Base-by-base conservation (phyloP, 2,329 filamentous ascomycete species). In the Colletotrichum shisoi region DNA sequence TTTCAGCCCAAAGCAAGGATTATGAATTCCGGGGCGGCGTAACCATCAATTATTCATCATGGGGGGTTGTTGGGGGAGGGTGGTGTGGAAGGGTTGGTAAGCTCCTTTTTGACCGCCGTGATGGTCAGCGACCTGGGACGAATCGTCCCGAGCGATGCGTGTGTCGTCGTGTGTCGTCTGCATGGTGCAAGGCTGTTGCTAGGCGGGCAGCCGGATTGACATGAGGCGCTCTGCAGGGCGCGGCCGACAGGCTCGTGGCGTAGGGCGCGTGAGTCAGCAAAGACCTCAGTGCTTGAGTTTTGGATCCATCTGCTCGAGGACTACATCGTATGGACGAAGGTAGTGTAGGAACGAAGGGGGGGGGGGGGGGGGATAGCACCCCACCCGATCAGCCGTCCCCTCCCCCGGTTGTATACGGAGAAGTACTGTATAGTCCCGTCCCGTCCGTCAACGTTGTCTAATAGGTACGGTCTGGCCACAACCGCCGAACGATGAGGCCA, bases 171-270 rank as follows among this genome's bases (percentile, higher is more conserved):
- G 27, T 8, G 27, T 31, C 27, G 27, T 31, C 27, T 31, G n/a
- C 44, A 17, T 21, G 3, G 42, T 46, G 45, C n/a, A 37, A 7
- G 19, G 8, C 17, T n/a, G 56, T 49, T 56, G n/a, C 57, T 57
- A 48, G 59, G 21, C 37, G n/a, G 19, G 31, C 27, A 21, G 40
- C 37, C 24, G 31, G 11, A 24, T 44, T 48, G 61, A 56, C 64
- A 56, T 64, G 64, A 54, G 64, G 64, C 61, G 60, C 17, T 11
- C 44, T 17, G 64, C 42, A 67, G 64, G 64, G 64, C 64, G 61
- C 48, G 15, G 15, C 57, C 24, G 44, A 39, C 49, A 48, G 34
- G 9, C 31, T 21, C 21, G 31, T 4, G 19, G 17, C 19, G 27
- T n/a, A 53, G 37, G 54, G 64, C 37, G 64, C 34, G 19, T 48